Base-by-base conservation (phyloP, 768 basidiomycete species). In the Suillus luteus region DNA sequence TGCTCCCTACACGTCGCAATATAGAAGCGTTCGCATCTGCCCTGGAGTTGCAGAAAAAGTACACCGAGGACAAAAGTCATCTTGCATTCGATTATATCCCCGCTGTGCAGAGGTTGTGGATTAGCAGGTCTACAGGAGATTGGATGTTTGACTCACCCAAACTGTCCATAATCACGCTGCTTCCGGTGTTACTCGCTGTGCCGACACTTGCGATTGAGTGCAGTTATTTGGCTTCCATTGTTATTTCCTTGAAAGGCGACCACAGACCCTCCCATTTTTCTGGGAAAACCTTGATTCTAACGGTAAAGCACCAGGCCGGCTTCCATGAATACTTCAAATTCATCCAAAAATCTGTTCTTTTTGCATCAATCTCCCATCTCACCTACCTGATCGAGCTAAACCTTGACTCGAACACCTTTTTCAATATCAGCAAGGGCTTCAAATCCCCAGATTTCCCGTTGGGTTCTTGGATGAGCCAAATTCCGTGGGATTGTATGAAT, bases 51-150 rank as follows among this genome's bases (percentile, higher is more conserved):
- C 46, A 48, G 22, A 22, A 12, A 48, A n/a, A 11, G 22, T 48
- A 22, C 46, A n/a, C 46, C 6, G 6, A 14, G 11, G 2, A 12
- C 6, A 3, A 22, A 22, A 48, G 22, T 6, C 22, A 48, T 48
- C 46, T 48, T 48, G 22, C 22, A 22, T 48, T 48, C 2, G 22
- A 48, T 12, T 48, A 48, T 22, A 12, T 11, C 46, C 6, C 46
- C 12, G 46, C 5, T 22, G 46, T 48, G 2, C n/a, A 48, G 22
- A 48, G 22, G 12, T 1, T 48, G 6, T 48, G 46, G 46, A 22
- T 22, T 14, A 5, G 46, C n/a, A 0, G 3, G 0, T 1, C 17
- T 19, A 0, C 0, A 3, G 43, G 9, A 43, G 2, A 3, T 8
- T 15, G 0, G 27, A 27, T 27, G 27, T 7, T 8, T 10, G 7